Evolutionary conservation across 169 alveolate species (phyloP).

Genomic region (Plasmodium sp.): DNA sequence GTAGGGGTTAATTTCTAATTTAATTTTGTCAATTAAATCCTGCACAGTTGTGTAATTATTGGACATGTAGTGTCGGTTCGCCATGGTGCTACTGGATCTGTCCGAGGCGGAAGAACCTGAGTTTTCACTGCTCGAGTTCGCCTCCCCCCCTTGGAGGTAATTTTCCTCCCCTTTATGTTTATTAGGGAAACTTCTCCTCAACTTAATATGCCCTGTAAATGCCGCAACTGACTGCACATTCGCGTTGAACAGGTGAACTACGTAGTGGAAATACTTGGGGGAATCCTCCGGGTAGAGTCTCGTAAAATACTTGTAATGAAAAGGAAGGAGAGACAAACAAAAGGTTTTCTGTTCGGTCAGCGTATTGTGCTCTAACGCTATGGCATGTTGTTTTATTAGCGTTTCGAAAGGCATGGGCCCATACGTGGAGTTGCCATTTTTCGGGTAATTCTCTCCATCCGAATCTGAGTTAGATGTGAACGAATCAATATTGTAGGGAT

Average conservation of each 20-base stretch:
- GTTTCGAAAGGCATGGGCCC: constrained; percentile 58
- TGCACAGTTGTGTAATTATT: constrained; percentile 67
- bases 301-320: constrained; percentile 64
- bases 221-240: constrained; percentile 75
- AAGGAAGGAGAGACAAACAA: constrained; percentile 65
- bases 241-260: constrained; percentile 59
- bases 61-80: constrained; percentile 18
- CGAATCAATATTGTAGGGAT: constrained; percentile 72
- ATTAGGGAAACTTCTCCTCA: background rate
- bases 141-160: background rate
- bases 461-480: constrained; percentile 29
- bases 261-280: constrained; percentile 58
- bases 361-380: constrained; percentile 44
- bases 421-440: background rate
- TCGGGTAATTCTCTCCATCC: constrained; percentile 7
- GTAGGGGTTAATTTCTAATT: constrained; percentile 72
- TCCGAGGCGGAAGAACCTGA: constrained; percentile 23
- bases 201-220: constrained; percentile 61
- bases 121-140: constrained; percentile 3
- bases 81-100: constrained; percentile 48
- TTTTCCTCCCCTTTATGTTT: background rate
- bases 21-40: constrained; percentile 71
- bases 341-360: constrained; percentile 60
- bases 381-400: constrained; percentile 55
- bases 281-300: constrained; percentile 49